Conservation (phyloP, 2,329 filamentous ascomycete genomes). For the Penicillium hesseltinei region DNA sequence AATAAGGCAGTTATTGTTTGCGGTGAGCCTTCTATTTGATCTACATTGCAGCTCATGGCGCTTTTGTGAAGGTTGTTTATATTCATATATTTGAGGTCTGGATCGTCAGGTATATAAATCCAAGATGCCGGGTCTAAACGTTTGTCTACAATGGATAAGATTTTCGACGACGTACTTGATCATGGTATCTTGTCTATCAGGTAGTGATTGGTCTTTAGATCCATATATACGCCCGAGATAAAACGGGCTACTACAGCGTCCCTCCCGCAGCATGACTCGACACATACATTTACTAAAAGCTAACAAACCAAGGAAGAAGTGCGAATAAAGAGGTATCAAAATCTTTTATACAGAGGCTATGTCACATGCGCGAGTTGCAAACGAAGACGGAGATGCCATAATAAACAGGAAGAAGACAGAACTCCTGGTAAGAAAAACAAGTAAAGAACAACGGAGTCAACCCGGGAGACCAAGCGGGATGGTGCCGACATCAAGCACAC, state of each 20-base stretch:
- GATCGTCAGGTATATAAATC: not conserved
- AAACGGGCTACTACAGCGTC: not conserved
- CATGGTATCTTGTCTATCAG: not conserved
- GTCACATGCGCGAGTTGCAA: constrained; percentile 23
- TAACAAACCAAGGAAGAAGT: not conserved
- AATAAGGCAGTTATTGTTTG: not conserved
- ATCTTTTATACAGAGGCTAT: constrained; percentile 31
- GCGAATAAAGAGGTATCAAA: constrained; percentile 18
- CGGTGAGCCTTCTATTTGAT: not conserved
- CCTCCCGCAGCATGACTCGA: not conserved
- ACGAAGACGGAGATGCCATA: constrained; percentile 20
- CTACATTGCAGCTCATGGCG: not conserved
- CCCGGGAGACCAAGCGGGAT: not conserved
- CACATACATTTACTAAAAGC: not conserved
- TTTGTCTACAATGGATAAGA: not conserved
- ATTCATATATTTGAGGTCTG: not conserved
- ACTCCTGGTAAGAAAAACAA: constrained; percentile 19
- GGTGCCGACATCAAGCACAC: not conserved
- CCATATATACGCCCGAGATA: not conserved
- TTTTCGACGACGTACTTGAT: not conserved
- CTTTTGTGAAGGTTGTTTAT: not conserved
- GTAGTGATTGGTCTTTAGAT: not conserved
- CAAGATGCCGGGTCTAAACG: not conserved
- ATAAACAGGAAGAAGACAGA: constrained; percentile 17
- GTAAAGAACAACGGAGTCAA: constrained; percentile 10